Base-by-base conservation (phyloP, 1,284 basidiomycete species). In the Apiotrichum veenhuisii region DNA sequence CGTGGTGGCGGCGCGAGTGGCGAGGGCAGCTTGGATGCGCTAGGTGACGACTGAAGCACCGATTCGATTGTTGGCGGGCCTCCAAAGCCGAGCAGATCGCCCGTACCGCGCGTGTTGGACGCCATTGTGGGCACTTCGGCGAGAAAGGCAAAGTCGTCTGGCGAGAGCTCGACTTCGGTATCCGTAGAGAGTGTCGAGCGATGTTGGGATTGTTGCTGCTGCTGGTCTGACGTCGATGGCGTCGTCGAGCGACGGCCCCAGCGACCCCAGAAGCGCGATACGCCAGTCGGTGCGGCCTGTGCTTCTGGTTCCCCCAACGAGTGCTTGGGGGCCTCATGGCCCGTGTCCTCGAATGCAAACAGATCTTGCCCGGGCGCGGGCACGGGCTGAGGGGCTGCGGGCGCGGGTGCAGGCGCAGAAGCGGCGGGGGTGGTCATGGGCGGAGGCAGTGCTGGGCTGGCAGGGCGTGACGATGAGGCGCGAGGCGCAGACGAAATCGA, bases 131-230 rank as follows among this genome's bases (percentile, higher is more conserved):
- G 75, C 0, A 78, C 73, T 46, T 78, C 72, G 12, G 66, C 64
- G 10, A 78, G 62, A 60, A 74, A 78, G 0, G 70, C 68, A 41
- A 78, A 76, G 52, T 77, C 76, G 54, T 72, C 73, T 4, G 66
- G 62, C 14, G 70, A 65, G 4, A 78, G 63, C 56, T 75, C 70
- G 14, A 77, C 75, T 50, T 71, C 38, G 33, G n/a, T n/a, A n/a
- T 63, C 51, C 34, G 23, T 45, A 25, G 15, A 26, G 27, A 33
- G 8, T 15, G 15, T 3, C 8, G n/a, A 23, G 40, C 40, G 22
- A 23, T 42, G 40, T 18, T 42, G 22, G 7, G 20, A 42, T 11
- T 33, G 44, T n/a, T n/a, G 18, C 15, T 46, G 44, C 8, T 18
- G 44, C 14, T n/a, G n/a, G 2, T 46, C 44, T n/a, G 44, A 27